These are phyloP conservation scores for Botrytis deweyae DNA, from an alignment of 2,329 filamentous ascomycete genomes.

Conservation along the genomic window DNA sequence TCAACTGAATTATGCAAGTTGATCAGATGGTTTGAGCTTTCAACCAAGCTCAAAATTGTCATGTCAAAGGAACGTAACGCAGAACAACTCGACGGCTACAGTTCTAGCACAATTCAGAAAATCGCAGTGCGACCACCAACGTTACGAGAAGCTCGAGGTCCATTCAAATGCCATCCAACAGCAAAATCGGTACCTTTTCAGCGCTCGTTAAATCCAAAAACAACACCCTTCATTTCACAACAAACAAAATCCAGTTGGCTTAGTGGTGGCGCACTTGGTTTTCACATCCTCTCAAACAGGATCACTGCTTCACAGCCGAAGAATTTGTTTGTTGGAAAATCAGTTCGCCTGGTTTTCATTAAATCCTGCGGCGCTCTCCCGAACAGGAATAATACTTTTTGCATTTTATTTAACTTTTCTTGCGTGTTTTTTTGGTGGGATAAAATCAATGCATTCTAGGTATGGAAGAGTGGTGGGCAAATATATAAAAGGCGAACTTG, in stretches of 20 bases:
- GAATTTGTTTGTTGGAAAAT: not conserved
- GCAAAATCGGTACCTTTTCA: not conserved
- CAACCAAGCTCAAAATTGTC: not conserved
- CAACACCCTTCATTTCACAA: not conserved
- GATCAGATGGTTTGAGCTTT: not conserved
- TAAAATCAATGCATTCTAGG: too few species aligned
- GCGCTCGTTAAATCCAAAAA: not conserved
- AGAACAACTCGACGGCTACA: not conserved
- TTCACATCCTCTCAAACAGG: constrained; percentile 11
- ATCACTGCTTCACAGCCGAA: constrained; percentile 1
- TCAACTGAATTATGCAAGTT: not conserved
- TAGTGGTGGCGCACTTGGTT: constrained; percentile 4
- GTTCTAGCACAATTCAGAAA: not conserved
- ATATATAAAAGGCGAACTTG: too few species aligned
- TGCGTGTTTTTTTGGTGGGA: not conserved
- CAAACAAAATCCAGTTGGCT: constrained; percentile 1
- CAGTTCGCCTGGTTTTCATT: constrained; percentile 1
- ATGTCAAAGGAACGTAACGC: not conserved
- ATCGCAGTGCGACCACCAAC: not conserved
- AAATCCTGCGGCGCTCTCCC: not conserved
- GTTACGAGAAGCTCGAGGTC: not conserved
- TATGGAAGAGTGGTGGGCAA: too few species aligned
- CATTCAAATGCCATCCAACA: not conserved
- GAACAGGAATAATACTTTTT: not conserved
- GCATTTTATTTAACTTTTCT: not conserved